phyloP scores from a whole-genome alignment of 495 filamentous ascomycete genomes.

The Penicillium dipodomyicola region DNA sequence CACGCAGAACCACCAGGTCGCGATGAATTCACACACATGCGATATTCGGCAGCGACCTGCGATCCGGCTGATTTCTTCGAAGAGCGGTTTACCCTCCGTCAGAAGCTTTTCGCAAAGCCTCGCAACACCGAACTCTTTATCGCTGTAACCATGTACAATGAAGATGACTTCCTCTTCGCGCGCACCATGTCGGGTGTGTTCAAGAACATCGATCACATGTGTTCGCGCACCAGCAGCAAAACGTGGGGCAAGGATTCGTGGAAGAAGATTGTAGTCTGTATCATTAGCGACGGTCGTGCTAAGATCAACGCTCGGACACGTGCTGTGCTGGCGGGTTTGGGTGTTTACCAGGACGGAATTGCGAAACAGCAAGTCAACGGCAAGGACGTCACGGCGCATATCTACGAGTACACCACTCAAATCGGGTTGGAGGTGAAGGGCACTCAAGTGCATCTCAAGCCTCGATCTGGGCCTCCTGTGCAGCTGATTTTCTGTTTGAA shows the following conservation, averaged over 20 bases:
- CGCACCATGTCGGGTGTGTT: conserved; percentile 96
- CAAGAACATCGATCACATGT: conserved; percentile 98
- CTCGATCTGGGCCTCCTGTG: conserved; percentile 71
- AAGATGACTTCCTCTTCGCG: conserved; percentile 95
- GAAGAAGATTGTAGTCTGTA: conserved; percentile 99
- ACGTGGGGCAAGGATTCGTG: conserved; percentile 98
- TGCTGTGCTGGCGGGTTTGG: conserved; percentile 87
- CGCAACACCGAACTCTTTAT: conserved; percentile 97
- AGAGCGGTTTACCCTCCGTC: conserved; percentile 88
- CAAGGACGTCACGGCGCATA: conserved; percentile 96
- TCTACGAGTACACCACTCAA: conserved; percentile 99
- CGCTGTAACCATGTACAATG: conserved; percentile 99
- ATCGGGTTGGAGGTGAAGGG: conserved; percentile 85
- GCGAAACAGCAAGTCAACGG: conserved; percentile 97
- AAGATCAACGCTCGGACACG: conserved; percentile 95
- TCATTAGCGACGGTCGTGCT: conserved; percentile 95
- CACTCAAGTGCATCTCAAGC: conserved; percentile 77
- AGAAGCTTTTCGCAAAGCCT: conserved; percentile 89
- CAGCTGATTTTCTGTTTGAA: conserved; percentile 99
- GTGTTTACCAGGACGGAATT: conserved; percentile 97
- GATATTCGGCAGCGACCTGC: conserved; percentile 95
- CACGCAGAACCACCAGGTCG: conserved; percentile 78
- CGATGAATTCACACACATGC: conserved; percentile 99
- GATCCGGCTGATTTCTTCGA: conserved; percentile 86
- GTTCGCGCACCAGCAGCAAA: conserved; percentile 81